Percentiles rank a stretch among this genome's conserved stretches.
Conservation (phyloP, 352 stramenopile species). For the Globisporangium camurandrum region DNA sequence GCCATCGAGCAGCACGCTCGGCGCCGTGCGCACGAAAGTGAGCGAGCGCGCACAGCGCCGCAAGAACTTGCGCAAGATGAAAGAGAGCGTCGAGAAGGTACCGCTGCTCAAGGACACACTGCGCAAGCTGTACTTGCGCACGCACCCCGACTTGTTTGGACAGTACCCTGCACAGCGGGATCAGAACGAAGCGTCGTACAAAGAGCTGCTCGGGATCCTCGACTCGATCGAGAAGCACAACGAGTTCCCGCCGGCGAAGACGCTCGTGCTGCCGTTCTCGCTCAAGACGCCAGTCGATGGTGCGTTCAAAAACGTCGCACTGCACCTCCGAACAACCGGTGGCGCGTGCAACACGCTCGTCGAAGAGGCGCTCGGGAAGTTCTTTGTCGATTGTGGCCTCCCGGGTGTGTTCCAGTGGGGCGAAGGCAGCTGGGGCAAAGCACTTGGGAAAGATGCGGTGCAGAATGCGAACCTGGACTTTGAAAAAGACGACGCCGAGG, state of each 20-base stretch:
- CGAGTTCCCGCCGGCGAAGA: slow-evolving; percentile 69
- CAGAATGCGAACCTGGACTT: slow-evolving; percentile 63
- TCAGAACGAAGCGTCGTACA: slow-evolving; percentile 69
- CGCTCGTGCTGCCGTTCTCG: slow-evolving; percentile 57
- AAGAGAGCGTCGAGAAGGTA: slow-evolving; percentile 48
- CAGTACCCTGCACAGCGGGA: slow-evolving; percentile 60
- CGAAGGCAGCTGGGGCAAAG: slow-evolving; percentile 67
- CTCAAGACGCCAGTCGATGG: slow-evolving; percentile 61
- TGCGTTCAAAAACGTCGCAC: slow-evolving; percentile 58
- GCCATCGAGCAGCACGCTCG: slow-evolving; percentile 6
- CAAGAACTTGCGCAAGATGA: slow-evolving; percentile 77
- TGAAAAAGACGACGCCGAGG: slow-evolving; percentile 42
- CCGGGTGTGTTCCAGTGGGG: slow-evolving; percentile 59
- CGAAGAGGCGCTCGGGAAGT: slow-evolving; percentile 60
- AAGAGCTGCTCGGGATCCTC: slow-evolving; percentile 73
- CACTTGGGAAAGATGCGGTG: slow-evolving; percentile 43
- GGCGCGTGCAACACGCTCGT: slow-evolving; percentile 74
- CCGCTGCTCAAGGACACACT: slow-evolving; percentile 69
- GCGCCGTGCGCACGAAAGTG: slow-evolving; percentile 52
- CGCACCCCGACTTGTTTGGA: slow-evolving; percentile 69
- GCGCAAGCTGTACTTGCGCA: slow-evolving; percentile 77
- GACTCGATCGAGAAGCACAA: slow-evolving; percentile 76
- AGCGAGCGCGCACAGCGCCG: slow-evolving; percentile 59
- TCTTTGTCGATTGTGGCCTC: slow-evolving; percentile 63
- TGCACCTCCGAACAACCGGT: slow-evolving; percentile 59